A percentile compares a stretch with the other conserved stretches of the same genome.
Conservation (phyloP, 805 yeast genomes). For the Metschnikowia dekortorum region DNA sequence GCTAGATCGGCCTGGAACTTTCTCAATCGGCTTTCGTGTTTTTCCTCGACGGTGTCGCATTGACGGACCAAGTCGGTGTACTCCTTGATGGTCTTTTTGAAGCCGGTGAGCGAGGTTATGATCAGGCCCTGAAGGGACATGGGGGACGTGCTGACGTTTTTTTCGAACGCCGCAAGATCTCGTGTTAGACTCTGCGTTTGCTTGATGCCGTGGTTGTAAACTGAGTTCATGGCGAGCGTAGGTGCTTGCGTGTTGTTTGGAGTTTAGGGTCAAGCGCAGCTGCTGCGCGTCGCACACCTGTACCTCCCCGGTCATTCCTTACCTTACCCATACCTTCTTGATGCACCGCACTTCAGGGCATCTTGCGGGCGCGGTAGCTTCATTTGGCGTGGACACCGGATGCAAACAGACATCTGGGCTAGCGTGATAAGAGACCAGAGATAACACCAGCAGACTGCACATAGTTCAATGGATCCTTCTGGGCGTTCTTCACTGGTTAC, state of each 20-base stretch:
- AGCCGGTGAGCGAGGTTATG: conserved; percentile 73
- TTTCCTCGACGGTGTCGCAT: conserved; percentile 51
- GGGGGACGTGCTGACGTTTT: conserved; percentile 64
- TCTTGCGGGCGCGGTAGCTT: too few relatives aligned
- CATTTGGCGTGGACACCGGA: too few relatives aligned
- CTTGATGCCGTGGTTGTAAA: conserved; percentile 85
- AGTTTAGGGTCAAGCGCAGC: neutral
- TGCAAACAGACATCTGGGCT: too few relatives aligned
- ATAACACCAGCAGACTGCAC: too few relatives aligned
- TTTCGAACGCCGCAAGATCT: conserved; percentile 65
- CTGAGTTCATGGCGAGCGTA: conserved; percentile 53
- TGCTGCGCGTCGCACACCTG: neutral
- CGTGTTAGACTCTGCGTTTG: conserved; percentile 70
- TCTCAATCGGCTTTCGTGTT: conserved; percentile 48
- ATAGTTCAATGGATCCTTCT: too few relatives aligned
- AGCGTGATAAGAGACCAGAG: too few relatives aligned
- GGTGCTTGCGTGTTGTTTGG: neutral
- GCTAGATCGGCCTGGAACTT: conserved; percentile 49
- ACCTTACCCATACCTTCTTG: too few relatives aligned
- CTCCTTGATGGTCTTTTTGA: conserved; percentile 72
- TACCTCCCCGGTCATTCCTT: neutral
- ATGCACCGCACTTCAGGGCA: too few relatives aligned
- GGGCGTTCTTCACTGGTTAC: too few relatives aligned
- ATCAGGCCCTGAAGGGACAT: conserved; percentile 71
- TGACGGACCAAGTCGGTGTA: conserved; percentile 56